phyloP scores from a whole-genome alignment of 202 grass and related monocot species.

The Sporobolus alterniflorus region DNA sequence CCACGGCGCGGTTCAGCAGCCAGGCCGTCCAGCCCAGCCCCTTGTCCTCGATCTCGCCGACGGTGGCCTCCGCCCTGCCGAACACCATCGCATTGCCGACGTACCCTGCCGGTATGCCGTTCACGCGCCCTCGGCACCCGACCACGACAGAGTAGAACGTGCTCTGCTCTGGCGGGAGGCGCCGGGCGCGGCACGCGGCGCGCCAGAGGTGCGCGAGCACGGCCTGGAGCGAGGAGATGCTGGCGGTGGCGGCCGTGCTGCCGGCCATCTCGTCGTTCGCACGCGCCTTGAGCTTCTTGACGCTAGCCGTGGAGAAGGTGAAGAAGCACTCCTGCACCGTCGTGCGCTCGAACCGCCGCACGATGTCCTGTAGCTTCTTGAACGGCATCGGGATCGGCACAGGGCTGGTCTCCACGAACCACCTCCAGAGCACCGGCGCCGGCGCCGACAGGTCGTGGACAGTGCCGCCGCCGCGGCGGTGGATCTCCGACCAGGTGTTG shows the following conservation, averaged over 20 bases:
- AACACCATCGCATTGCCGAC: conserved; percentile 29
- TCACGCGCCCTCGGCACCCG: background rate
- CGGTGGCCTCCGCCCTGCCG: background rate
- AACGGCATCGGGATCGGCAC: conserved; percentile 48
- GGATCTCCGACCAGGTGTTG: too few relatives aligned
- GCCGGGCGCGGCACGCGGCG: conserved; percentile 23
- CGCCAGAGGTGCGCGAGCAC: conserved; percentile 25
- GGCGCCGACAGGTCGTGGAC: too few relatives aligned
- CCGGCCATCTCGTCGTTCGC: conserved; percentile 9
- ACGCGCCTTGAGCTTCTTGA: conserved; percentile 16
- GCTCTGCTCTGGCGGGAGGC: background rate
- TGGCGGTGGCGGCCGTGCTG: too few relatives aligned
- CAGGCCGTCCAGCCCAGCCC: conserved; percentile 29
- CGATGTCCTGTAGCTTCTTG: background rate
- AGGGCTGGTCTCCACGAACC: too few relatives aligned
- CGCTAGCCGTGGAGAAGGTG: conserved; percentile 29
- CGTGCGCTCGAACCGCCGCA: background rate
- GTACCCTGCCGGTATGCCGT: conserved; percentile 11
- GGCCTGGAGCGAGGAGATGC: background rate
- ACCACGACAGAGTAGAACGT: background rate
- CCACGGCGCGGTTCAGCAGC: conserved; percentile 33
- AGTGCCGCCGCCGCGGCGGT: background rate
- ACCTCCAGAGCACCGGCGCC: conserved; percentile 1
- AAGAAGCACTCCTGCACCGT: conserved; percentile 38
- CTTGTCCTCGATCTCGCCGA: background rate